Evolutionary conservation across 1,284 basidiomycete species (phyloP), one percentile per base, ranked within the genome.

Genomic region (Irpex lacteus): DNA sequence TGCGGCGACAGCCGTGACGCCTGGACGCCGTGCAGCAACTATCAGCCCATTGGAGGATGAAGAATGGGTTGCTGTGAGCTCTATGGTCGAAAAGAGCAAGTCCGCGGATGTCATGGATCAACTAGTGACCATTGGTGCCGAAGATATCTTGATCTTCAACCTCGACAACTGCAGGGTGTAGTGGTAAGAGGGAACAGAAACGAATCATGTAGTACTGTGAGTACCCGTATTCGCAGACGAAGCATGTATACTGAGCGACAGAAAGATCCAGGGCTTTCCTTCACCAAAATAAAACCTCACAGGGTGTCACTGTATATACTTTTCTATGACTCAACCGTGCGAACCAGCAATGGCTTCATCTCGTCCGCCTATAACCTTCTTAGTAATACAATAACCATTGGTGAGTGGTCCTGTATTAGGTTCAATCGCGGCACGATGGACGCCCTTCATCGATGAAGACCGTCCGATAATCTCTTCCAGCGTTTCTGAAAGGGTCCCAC

Each of bases 111-210:
- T 91, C n/a, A 98, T 99, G 97, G 97, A 99, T 75, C 80, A 87
- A 63, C 79, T 99, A 60, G 89, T 92, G 67, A 82, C 78, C 52
- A 84, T 89, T 57, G 97, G 97, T 19, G 97, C 97, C 0, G 87
- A 92, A 75, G 97, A 99, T 75, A 87, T 98, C 59, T 78, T 98
- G 68, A 89, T 97, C 64, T 90, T 98, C 71, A 92, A 89, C 67
- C 80, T 99, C 69, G 90, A 95, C 75, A 98, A 98, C 76, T 98
- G 96, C 80, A 87, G 96, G 78, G 96, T 98, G 47, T 96, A 26
- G 19, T 53, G n/a, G 18, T 53, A 75, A 36, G 49, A 32, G 26
- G 18, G 21, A 50, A 36, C 11, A 38, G n/a, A 7, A 11, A 0
- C 2, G 32, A 34, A 34, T 34, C 4, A 40, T 38, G 52, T 55